These are phyloP conservation scores for Floccularia luteovirens DNA, from an alignment of 768 basidiomycete genomes.

Conservation along the genomic window DNA sequence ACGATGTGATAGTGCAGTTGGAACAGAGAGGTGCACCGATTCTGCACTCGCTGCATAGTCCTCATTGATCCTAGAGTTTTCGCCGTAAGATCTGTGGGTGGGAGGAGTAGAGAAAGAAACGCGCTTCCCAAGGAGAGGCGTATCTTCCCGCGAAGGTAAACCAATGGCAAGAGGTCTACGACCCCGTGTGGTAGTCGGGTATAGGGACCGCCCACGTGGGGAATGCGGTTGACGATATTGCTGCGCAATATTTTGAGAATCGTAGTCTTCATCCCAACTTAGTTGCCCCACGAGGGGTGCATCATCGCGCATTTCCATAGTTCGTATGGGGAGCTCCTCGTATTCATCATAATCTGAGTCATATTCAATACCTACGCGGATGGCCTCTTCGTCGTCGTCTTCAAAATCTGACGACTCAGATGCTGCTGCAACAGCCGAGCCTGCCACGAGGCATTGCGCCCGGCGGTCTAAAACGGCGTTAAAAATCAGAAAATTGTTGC, in stretches of 20 bases:
- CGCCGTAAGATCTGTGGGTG: no score
- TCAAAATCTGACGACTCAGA: conserved; percentile 31
- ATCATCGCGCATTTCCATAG: conserved; percentile 13
- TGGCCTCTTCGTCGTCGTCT: conserved; percentile 26
- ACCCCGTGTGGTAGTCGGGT: background rate
- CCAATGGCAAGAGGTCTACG: background rate
- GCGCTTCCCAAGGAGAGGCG: conserved; percentile 32
- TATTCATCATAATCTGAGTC: conserved; percentile 16
- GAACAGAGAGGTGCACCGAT: no score
- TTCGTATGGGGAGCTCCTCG: conserved; percentile 5
- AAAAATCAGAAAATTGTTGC: conserved; percentile 6
- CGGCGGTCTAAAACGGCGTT: conserved; percentile 57
- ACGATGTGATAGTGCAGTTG: conserved; percentile 14
- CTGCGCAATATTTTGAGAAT: conserved; percentile 1
- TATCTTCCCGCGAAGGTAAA: conserved; percentile 15
- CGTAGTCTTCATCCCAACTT: conserved; percentile 24
- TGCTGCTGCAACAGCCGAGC: conserved; percentile 46
- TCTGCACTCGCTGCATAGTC: no score
- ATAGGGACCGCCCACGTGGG: background rate
- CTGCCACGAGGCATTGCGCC: conserved; percentile 57
- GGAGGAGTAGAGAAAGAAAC: conserved; percentile 23
- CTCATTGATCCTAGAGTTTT: no score
- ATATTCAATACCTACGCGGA: conserved; percentile 11
- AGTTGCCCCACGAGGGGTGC: conserved; percentile 20
- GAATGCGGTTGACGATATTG: background rate